phyloP scores from a whole-genome alignment of 1,139 yeast genomes.

The Yamadazyma sp. region DNA sequence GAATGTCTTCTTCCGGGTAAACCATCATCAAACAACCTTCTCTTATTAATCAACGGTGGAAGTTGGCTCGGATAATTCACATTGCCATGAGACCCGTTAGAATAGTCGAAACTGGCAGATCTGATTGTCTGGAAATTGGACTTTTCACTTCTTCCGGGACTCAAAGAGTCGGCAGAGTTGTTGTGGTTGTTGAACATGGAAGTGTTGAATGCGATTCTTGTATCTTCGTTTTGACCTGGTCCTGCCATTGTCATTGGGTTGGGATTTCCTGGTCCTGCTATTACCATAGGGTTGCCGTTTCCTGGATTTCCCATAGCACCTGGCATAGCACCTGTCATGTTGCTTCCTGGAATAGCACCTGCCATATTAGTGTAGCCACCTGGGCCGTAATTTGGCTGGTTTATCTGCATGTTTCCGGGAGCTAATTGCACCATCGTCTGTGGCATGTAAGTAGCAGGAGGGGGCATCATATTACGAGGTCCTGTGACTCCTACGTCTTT shows the following conservation, averaged over 20 bases:
- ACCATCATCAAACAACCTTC: constrained; percentile 31
- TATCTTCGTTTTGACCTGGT: constrained; percentile 6
- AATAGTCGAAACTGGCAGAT: constrained; percentile 35
- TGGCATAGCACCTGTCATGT: too few relatives aligned
- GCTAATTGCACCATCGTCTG: not conserved
- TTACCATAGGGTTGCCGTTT: constrained; percentile 1
- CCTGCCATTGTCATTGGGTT: constrained; percentile 2
- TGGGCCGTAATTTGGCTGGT: not conserved
- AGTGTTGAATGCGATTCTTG: constrained; percentile 35
- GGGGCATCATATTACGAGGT: constrained; percentile 2
- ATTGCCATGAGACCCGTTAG: constrained; percentile 8
- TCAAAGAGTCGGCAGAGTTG: constrained; percentile 9
- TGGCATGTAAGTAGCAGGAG: constrained; percentile 4
- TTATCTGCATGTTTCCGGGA: not conserved
- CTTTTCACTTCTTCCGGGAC: constrained; percentile 10
- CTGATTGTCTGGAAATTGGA: constrained; percentile 13
- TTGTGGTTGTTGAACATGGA: constrained; percentile 32
- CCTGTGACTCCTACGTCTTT: constrained; percentile 2
- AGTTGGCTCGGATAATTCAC: constrained; percentile 13
- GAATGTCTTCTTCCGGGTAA: constrained; percentile 27
- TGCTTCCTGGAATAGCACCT: too few relatives aligned
- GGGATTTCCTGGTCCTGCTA: not conserved
- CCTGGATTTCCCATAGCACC: too few relatives aligned
- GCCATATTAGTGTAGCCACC: too few relatives aligned
- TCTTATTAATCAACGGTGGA: constrained; percentile 25